phyloP scores from a whole-genome alignment of 805 yeast genomes.

The Ogataea parapolymorpha region DNA sequence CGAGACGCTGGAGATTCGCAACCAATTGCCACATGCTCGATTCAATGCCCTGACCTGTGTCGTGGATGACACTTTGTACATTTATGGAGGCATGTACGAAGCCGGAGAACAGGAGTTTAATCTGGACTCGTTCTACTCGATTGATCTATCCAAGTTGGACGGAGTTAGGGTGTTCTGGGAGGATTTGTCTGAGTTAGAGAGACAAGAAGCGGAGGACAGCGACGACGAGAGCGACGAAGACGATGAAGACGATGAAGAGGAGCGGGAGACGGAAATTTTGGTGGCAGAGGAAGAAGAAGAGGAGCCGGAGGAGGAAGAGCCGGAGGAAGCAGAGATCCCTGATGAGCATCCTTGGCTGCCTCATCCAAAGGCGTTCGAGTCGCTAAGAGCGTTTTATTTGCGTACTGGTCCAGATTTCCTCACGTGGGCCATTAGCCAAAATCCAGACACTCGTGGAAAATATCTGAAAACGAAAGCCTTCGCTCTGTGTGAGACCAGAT shows the following conservation, averaged over 20 bases:
- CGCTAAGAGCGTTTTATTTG: conserved; percentile 75
- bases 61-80: conserved; percentile 75
- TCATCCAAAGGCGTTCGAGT: conserved; percentile 92
- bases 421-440: conserved; percentile 89
- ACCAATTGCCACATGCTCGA: conserved; percentile 78
- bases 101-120: conserved; percentile 80
- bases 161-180: conserved; percentile 92
- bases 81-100: conserved; percentile 91
- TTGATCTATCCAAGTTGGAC: conserved; percentile 82
- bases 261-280: conserved; percentile 41
- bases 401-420: conserved; percentile 84
- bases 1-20: conserved; percentile 49
- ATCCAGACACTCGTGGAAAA: conserved; percentile 84
- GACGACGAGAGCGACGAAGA: conserved; percentile 65
- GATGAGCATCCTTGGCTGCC: conserved; percentile 97
- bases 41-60: conserved; percentile 86
- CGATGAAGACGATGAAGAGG: conserved; percentile 60
- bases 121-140: conserved; percentile 79
- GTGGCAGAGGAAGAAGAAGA: conserved; percentile 46
- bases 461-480: conserved; percentile 85
- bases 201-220: conserved; percentile 58
- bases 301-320: conserved; percentile 69
- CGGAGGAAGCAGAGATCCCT: conserved; percentile 62
- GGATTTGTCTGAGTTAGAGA: conserved; percentile 58
- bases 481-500: conserved; percentile 87